Percentiles rank a stretch among this genome's conserved stretches.
These are phyloP conservation scores for Diplodia intermedia DNA, from an alignment of 2,329 filamentous ascomycete genomes.

Conservation along the genomic window DNA sequence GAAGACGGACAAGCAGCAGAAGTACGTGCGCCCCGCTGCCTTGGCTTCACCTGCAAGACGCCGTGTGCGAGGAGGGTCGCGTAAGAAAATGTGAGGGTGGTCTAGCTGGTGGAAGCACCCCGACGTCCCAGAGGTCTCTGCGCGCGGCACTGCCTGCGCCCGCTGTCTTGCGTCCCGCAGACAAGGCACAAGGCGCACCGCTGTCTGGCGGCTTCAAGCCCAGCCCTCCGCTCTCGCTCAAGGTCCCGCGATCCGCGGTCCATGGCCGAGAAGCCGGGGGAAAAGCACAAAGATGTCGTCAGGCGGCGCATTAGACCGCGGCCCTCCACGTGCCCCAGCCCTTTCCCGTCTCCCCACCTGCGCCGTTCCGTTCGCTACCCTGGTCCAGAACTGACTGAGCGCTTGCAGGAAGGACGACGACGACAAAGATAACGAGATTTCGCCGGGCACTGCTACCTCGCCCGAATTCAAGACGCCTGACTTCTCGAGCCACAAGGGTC, in stretches of 20 bases:
- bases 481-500: slow-evolving; percentile 42
- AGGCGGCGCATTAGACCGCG: slow-evolving; percentile 31
- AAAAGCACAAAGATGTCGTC: slow-evolving; percentile 32
- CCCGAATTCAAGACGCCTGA: slow-evolving; percentile 48
- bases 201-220: slow-evolving; percentile 22
- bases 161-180: slow-evolving; percentile 28
- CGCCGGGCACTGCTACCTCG: slow-evolving; percentile 46
- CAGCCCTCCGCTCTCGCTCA: not conserved
- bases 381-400: slow-evolving; percentile 39
- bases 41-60: slow-evolving; percentile 30
- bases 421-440: slow-evolving; percentile 55
- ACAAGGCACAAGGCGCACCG: slow-evolving; percentile 26
- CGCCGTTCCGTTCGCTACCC: slow-evolving; percentile 10
- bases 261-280: slow-evolving; percentile 5
- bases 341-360: slow-evolving; percentile 6
- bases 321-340: slow-evolving; percentile 32
- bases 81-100: slow-evolving; percentile 36
- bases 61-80: slow-evolving; percentile 26
- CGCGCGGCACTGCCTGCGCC: slow-evolving; percentile 29
- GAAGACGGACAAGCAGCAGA: slow-evolving; percentile 62
- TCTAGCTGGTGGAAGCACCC: slow-evolving; percentile 34
- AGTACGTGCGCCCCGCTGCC: slow-evolving; percentile 49
- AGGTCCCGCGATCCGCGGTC: slow-evolving; percentile 2
- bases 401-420: slow-evolving; percentile 42
- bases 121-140: slow-evolving; percentile 24